Evolutionary conservation across 2,329 filamentous ascomycete genomes (phyloP).

Genomic region (Fusarium haematococcum): DNA sequence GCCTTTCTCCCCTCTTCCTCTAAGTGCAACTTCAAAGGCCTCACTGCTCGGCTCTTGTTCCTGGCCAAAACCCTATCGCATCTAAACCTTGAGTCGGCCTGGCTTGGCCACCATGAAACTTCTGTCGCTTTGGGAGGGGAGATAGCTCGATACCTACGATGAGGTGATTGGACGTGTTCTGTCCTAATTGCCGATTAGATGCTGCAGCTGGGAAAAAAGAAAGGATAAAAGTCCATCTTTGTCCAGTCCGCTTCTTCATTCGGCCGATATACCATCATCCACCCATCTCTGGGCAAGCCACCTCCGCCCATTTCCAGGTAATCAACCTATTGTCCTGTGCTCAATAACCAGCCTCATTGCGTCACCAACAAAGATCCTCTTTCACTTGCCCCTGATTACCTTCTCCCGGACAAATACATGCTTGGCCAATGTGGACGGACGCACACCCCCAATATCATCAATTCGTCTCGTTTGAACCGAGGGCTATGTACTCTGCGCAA

Average conservation of each 20-base stretch:
- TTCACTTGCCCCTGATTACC: neutral
- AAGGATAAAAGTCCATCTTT: neutral
- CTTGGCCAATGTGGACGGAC: neutral
- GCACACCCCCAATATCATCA: slow-evolving; percentile 22
- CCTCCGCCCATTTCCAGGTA: neutral
- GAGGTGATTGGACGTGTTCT: neutral
- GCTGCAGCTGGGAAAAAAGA: neutral
- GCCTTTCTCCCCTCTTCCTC: neutral
- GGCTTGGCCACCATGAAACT: neutral
- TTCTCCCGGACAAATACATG: neutral
- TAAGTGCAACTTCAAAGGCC: neutral
- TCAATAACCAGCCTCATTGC: neutral
- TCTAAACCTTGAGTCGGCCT: neutral
- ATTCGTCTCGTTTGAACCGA: slow-evolving; percentile 33
- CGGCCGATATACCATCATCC: neutral
- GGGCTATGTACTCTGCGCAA: slow-evolving; percentile 26
- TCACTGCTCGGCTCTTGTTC: neutral
- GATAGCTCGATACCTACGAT: neutral
- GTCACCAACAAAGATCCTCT: neutral
- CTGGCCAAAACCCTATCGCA: slow-evolving; percentile 6
- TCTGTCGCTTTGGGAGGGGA: neutral
- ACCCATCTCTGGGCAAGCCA: neutral
- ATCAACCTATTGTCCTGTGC: neutral
- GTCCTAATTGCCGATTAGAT: neutral
- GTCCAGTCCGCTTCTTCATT: neutral